Conservation (phyloP, 768 basidiomycete genomes). For the Leccinum subtestaceum region DNA sequence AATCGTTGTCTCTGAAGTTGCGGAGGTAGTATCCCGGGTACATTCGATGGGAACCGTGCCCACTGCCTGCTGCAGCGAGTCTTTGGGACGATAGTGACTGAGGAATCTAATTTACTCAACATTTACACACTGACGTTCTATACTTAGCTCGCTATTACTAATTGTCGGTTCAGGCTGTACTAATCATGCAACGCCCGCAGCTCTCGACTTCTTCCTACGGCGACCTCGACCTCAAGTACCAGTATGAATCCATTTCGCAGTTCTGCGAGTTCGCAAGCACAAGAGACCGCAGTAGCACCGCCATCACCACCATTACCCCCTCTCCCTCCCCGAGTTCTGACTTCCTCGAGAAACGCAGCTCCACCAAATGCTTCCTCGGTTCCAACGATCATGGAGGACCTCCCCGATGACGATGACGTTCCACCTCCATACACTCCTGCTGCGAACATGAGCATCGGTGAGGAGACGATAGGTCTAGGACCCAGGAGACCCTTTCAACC, state of each 20-base stretch:
- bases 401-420: slow-evolving; percentile 44
- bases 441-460: slow-evolving; percentile 59
- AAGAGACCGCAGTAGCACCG: neutral
- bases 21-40: too few species aligned
- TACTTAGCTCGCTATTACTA: too few species aligned
- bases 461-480: slow-evolving; percentile 60
- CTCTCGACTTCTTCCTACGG: neutral
- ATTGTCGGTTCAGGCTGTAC: too few species aligned
- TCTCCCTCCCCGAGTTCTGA: slow-evolving; percentile 1
- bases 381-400: neutral
- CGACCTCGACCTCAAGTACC: slow-evolving; percentile 9
- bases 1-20: too few species aligned
- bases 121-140: too few species aligned
- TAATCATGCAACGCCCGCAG: neutral
- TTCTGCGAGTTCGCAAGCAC: neutral
- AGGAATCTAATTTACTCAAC: too few species aligned
- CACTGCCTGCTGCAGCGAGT: too few species aligned
- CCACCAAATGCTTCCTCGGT: neutral
- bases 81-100: too few species aligned
- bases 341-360: neutral
- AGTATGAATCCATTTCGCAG: slow-evolving; percentile 20
- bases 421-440: slow-evolving; percentile 70
- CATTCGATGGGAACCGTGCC: too few species aligned
- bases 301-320: slow-evolving; percentile 2
- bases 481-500: slow-evolving; percentile 62